Conservation (phyloP, 2,329 filamentous ascomycete genomes). For the Biscogniauxia mediterranea region DNA sequence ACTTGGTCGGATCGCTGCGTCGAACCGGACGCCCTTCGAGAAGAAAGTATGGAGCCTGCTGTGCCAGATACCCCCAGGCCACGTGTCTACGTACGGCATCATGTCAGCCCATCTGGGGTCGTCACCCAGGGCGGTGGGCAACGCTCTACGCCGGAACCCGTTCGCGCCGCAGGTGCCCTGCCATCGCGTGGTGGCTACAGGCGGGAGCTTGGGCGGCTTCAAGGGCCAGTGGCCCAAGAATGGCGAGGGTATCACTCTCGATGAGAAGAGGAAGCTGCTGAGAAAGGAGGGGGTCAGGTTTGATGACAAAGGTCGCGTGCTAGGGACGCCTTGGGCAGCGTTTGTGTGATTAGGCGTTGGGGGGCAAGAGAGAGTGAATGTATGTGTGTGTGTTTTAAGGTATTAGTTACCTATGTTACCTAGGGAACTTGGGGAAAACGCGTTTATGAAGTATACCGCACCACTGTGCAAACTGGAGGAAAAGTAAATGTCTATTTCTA, state of each 20-base stretch:
- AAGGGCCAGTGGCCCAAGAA: slow-evolving; percentile 63
- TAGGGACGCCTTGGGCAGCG: slow-evolving; percentile 53
- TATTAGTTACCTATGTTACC: no score
- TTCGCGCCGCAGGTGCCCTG: slow-evolving; percentile 76
- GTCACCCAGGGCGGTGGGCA: slow-evolving; percentile 39
- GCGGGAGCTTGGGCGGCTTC: slow-evolving; percentile 70
- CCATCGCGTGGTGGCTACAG: slow-evolving; percentile 74
- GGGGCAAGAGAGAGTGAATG: neutral
- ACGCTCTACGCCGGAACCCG: slow-evolving; percentile 66
- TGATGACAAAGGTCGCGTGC: slow-evolving; percentile 56
- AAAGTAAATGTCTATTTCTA: no score
- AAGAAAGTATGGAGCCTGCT: slow-evolving; percentile 68
- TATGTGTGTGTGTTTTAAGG: no score
- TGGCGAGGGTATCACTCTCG: slow-evolving; percentile 60
- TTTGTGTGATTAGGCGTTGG: slow-evolving; percentile 32
- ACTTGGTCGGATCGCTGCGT: slow-evolving; percentile 45
- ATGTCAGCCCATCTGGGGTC: slow-evolving; percentile 54
- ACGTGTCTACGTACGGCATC: slow-evolving; percentile 74
- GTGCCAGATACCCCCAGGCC: slow-evolving; percentile 72
- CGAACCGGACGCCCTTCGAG: slow-evolving; percentile 52
- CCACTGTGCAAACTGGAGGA: no score
- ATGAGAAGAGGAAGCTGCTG: slow-evolving; percentile 62
- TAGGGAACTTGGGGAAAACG: neutral
- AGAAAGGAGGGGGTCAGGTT: slow-evolving; percentile 64
- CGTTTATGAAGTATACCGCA: no score